These are phyloP conservation scores for Pseudocercospora fijiensis DNA, from an alignment of 2,329 filamentous ascomycete genomes.

Conservation along the genomic window DNA sequence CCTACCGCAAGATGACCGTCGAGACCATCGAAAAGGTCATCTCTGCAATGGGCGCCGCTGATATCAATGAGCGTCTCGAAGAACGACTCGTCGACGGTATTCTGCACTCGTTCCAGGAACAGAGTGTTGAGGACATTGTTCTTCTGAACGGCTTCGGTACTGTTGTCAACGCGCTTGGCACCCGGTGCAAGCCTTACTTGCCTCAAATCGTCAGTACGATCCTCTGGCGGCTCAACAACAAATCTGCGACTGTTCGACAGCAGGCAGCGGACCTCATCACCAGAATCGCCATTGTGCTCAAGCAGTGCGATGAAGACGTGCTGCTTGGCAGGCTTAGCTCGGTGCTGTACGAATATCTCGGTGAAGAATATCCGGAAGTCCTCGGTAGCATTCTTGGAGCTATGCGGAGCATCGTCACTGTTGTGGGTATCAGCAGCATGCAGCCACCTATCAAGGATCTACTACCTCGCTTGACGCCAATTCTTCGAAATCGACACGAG, in stretches of 20 bases:
- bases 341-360: slow-evolving; percentile 95
- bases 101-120: slow-evolving; percentile 94
- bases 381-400: slow-evolving; percentile 94
- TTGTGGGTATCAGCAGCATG: slow-evolving; percentile 97
- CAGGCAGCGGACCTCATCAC: slow-evolving; percentile 96
- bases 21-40: slow-evolving; percentile 97
- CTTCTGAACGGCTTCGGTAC: slow-evolving; percentile 98
- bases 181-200: slow-evolving; percentile 91
- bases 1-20: slow-evolving; percentile 98
- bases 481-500: slow-evolving; percentile 95
- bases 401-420: slow-evolving; percentile 91
- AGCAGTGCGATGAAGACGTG: slow-evolving; percentile 93
- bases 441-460: slow-evolving; percentile 96
- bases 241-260: slow-evolving; percentile 92
- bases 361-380: slow-evolving; percentile 97
- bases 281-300: slow-evolving; percentile 97
- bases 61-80: slow-evolving; percentile 88
- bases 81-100: slow-evolving; percentile 95
- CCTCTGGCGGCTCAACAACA: slow-evolving; percentile 95
- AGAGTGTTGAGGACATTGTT: slow-evolving; percentile 91
- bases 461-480: slow-evolving; percentile 92
- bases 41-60: slow-evolving; percentile 85
- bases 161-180: slow-evolving; percentile 91
- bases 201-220: slow-evolving; percentile 97
- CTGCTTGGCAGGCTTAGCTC: slow-evolving; percentile 93